Evolutionary conservation across 495 filamentous ascomycete genomes (phyloP).

Genomic region (Articulospora tetracladia): DNA sequence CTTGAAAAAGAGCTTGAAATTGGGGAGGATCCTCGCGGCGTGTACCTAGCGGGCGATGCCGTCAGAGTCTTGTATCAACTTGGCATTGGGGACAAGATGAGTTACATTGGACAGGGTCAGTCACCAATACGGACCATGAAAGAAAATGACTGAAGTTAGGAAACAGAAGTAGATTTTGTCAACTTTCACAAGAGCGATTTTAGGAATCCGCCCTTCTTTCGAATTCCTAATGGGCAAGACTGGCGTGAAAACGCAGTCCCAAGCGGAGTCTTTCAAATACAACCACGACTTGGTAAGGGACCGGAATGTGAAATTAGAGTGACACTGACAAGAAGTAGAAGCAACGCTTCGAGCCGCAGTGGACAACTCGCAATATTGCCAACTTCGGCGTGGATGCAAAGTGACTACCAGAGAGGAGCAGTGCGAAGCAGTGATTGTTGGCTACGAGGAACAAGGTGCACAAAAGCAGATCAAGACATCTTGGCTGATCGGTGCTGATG

Average conservation of each 20-base stretch:
- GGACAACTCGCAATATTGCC: background rate
- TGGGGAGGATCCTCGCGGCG: constrained; percentile 45
- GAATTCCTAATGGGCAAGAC: constrained; percentile 4
- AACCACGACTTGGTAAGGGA: constrained; percentile 28
- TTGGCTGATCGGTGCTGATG: constrained; percentile 48
- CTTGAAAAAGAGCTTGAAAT: constrained; percentile 43
- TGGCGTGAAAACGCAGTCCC: constrained; percentile 20
- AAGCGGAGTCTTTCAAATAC: constrained; percentile 23
- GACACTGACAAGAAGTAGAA: constrained; percentile 34
- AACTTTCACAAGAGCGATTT: constrained; percentile 6
- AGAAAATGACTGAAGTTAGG: too few species aligned
- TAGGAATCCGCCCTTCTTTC: background rate
- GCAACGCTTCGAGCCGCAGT: background rate
- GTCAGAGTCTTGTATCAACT: constrained; percentile 43
- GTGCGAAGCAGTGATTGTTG: background rate
- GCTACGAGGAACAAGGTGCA: constrained; percentile 24
- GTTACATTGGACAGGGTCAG: constrained; percentile 31
- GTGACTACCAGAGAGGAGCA: background rate
- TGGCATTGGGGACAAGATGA: constrained; percentile 38
- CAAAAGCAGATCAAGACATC: constrained; percentile 25
- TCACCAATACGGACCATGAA: too few species aligned
- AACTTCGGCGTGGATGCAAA: background rate
- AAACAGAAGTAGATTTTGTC: too few species aligned
- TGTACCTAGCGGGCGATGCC: constrained; percentile 47
- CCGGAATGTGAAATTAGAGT: background rate